Evolutionary conservation across 1,139 yeast genomes (phyloP), one percentile per base, ranked within the genome.

Genomic region (Candida tetrigidarum): DNA sequence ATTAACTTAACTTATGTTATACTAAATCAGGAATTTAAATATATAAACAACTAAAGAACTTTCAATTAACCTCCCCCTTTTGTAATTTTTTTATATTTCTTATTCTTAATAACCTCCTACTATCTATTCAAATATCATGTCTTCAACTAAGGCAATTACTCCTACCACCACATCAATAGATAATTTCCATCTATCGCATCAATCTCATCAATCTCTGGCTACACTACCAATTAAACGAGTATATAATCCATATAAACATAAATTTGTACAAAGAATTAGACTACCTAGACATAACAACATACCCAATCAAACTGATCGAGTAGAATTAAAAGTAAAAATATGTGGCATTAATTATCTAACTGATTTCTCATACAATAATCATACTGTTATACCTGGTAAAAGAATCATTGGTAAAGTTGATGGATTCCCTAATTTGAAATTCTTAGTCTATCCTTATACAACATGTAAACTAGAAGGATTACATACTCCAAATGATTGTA

Each of bases 391-490:
- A 33, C 55, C 59, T 7, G 50, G 58, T 36, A 53, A 47, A 37
- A 37, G 48, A 32, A 47, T 46, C 33, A 43, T 49, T 35, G 52
- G 45, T 20, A 46, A 20, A 29, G 33, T 43, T 35, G 28, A 29
- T 4, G 29, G 19, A n/a, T 18, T 30, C 15, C 37, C 41, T 23
- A 49, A 52, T 37, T 45, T 56, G 7, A 68, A 67, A 48, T 67
- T 62, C 45, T 49, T 69, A 47, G 60, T 72, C 7, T 72, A 60
- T 47, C 78, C 78, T 2, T 66, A 61, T 51, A 56, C 74, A 8
- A 66, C 39, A 11, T 50, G 53, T 32, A 23, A 43, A 35, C 8
- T 47, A 3, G 51, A 50, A 37, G 23, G 29, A 5, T 20, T 34
- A 4, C 51, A 52, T 41, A 23, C 6, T 3, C 27, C 37, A 3